Conservation (phyloP, 106 monocot genomes). For the Acanthochlamys bracteata region DNA sequence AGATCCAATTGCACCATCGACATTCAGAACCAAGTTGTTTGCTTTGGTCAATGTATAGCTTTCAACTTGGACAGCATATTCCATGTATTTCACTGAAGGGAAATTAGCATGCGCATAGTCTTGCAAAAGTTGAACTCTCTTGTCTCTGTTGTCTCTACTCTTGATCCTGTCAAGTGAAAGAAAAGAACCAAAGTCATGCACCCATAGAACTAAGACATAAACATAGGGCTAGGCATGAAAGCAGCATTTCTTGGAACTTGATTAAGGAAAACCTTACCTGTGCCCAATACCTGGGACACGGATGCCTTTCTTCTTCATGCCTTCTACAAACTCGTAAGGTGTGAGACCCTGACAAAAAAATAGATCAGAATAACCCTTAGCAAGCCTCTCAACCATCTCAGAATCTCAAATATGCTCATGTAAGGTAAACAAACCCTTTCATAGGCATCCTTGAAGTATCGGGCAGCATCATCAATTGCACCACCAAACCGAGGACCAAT, state of each 20-base stretch:
- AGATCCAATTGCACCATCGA: conserved; percentile 95
- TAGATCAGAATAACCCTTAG: not conserved
- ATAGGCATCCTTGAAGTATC: conserved; percentile 94
- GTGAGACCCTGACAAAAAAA: conserved; percentile 51
- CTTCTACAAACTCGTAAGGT: conserved; percentile 95
- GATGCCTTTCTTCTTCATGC: conserved; percentile 99
- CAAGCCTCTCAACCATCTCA: too few relatives aligned
- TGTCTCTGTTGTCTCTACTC: conserved; percentile 95
- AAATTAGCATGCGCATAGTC: conserved; percentile 76
- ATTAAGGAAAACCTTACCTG: conserved; percentile 37
- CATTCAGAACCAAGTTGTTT: conserved; percentile 92
- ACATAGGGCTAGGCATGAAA: too few relatives aligned
- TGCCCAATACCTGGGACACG: conserved; percentile 98
- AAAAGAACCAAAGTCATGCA: too few relatives aligned
- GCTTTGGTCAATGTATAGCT: conserved; percentile 90
- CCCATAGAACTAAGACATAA: too few relatives aligned
- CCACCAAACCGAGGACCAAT: conserved; percentile 99
- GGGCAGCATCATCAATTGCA: conserved; percentile 98
- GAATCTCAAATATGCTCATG: too few relatives aligned
- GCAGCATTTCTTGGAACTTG: too few relatives aligned
- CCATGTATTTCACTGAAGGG: conserved; percentile 95
- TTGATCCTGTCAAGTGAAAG: conserved; percentile 49
- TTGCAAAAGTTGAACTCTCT: conserved; percentile 90
- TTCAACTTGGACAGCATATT: conserved; percentile 93
- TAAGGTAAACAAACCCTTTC: conserved; percentile 42